Evolutionary conservation across 352 stramenopile species (phyloP).

Genomic region (Paralagenidium karlingii): DNA sequence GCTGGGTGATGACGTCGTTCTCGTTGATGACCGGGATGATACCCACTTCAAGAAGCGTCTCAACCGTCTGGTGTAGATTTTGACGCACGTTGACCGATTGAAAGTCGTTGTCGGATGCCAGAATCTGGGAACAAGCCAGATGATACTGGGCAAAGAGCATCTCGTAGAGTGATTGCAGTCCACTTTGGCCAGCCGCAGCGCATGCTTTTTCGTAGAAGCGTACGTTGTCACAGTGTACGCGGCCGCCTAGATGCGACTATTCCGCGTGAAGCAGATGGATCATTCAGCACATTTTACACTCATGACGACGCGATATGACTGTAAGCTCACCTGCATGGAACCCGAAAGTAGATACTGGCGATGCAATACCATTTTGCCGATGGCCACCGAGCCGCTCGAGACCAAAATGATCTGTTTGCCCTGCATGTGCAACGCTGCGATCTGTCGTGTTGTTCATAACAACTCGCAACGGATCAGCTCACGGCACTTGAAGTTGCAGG

Average conservation of each 20-base stretch:
- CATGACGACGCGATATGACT: slow-evolving; percentile 84
- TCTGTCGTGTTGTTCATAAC: too few species aligned
- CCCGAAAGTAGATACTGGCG: slow-evolving; percentile 88
- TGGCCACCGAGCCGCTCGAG: slow-evolving; percentile 87
- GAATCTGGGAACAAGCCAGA: slow-evolving; percentile 88
- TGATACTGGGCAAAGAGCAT: slow-evolving; percentile 93
- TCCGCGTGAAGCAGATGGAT: too few species aligned
- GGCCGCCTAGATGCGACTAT: not conserved
- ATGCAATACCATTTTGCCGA: slow-evolving; percentile 88
- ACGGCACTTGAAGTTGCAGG: too few species aligned
- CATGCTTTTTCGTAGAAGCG: too few species aligned
- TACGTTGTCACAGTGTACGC: too few species aligned
- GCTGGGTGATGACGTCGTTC: slow-evolving; percentile 71
- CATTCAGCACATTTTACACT: slow-evolving; percentile 81
- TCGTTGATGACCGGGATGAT: slow-evolving; percentile 94
- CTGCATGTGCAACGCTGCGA: slow-evolving; percentile 86
- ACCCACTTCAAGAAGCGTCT: slow-evolving; percentile 89
- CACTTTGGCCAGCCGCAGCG: slow-evolving; percentile 92
- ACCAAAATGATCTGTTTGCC: slow-evolving; percentile 85
- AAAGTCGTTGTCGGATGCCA: slow-evolving; percentile 73
- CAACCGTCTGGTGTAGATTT: slow-evolving; percentile 82
- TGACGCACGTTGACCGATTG: slow-evolving; percentile 73
- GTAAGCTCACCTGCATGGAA: slow-evolving; percentile 77
- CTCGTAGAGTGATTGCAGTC: slow-evolving; percentile 97
- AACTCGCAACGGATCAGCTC: too few species aligned